Percentiles rank a stretch among this genome's conserved stretches.
These are phyloP conservation scores for Terana coerulea DNA, from an alignment of 768 basidiomycete genomes.

Conservation along the genomic window DNA sequence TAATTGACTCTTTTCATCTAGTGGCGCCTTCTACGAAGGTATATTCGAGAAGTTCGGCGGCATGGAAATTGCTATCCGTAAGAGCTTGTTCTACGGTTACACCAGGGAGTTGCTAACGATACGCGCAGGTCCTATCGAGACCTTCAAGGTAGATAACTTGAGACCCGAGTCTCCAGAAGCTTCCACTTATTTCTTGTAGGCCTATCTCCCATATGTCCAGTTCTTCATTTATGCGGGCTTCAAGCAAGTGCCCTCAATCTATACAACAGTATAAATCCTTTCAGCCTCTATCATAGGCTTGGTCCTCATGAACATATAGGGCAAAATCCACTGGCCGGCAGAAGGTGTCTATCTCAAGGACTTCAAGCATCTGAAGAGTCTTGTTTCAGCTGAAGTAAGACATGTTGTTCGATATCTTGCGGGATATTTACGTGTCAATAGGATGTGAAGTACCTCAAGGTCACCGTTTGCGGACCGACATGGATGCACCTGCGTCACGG, in stretches of 20 bases:
- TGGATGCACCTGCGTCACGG: slow-evolving; percentile 73
- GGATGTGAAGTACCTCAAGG: slow-evolving; percentile 64
- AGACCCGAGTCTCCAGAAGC: slow-evolving; percentile 5
- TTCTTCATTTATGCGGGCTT: slow-evolving; percentile 18
- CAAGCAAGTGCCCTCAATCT: slow-evolving; percentile 17
- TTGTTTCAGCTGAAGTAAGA: slow-evolving; percentile 50
- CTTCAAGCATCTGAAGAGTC: slow-evolving; percentile 53
- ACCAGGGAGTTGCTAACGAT: background rate
- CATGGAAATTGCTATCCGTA: slow-evolving; percentile 37
- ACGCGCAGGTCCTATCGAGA: slow-evolving; percentile 14
- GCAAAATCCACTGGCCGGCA: slow-evolving; percentile 56
- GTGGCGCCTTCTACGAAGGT: slow-evolving; percentile 57
- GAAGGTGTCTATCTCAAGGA: slow-evolving; percentile 58
- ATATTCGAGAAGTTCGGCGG: slow-evolving; percentile 64
- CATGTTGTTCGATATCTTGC: background rate
- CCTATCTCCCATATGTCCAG: slow-evolving; percentile 21
- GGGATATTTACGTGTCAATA: slow-evolving; percentile 18
- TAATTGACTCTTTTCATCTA: background rate
- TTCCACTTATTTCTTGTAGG: background rate
- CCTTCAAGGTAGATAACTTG: slow-evolving; percentile 38
- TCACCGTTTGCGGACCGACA: slow-evolving; percentile 65
- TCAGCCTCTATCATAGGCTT: background rate
- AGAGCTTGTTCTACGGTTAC: background rate
- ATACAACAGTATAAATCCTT: slow-evolving; percentile 17
- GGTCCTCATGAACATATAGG: slow-evolving; percentile 30